Conservation (phyloP, 139 green algal genomes). For the Closterium sp. region DNA sequence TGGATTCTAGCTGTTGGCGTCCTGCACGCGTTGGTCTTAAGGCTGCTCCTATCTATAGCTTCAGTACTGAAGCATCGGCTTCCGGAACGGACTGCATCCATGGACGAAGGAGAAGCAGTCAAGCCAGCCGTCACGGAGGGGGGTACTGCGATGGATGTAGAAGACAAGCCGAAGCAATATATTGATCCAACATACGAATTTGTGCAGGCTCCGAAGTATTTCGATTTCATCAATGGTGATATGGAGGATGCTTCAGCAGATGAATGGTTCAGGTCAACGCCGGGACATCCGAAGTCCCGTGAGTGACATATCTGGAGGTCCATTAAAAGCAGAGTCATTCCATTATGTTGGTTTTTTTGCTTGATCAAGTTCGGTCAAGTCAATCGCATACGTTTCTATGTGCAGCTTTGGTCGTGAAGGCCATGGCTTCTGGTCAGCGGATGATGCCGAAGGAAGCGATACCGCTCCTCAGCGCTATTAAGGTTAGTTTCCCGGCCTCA, state of each 20-base stretch:
- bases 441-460: neutral
- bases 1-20: neutral
- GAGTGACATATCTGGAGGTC: too few species aligned
- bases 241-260: neutral
- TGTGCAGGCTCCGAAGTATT: neutral
- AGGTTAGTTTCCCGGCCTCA: neutral
- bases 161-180: neutral
- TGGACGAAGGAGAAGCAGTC: neutral
- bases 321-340: too few species aligned
- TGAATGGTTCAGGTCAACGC: neutral
- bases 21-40: neutral
- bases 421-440: neutral
- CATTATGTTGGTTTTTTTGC: neutral
- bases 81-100: neutral
- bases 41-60: neutral
- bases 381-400: neutral
- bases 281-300: neutral
- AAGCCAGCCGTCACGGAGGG: neutral
- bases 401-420: neutral
- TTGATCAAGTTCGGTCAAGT: too few species aligned
- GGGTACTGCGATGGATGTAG: neutral
- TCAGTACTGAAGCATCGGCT: neutral
- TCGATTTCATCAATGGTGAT: neutral
- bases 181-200: neutral
- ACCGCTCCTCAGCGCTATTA: neutral